Evolutionary conservation across 2,329 filamentous ascomycete species (phyloP).

Genomic region (Clonostachys solani): DNA sequence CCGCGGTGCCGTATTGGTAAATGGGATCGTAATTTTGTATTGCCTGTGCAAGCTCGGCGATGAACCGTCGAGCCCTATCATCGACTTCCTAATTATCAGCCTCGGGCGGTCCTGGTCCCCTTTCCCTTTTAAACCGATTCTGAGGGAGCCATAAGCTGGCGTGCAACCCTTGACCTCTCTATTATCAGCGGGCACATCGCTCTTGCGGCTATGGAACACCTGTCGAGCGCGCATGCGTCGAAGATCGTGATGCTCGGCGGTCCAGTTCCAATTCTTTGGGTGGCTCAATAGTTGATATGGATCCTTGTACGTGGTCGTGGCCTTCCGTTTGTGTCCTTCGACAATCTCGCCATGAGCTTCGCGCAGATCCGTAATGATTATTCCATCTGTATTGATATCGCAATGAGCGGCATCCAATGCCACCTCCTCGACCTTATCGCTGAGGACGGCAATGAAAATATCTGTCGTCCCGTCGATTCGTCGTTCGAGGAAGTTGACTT

Average conservation of each 20-base stretch:
- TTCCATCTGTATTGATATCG: slow-evolving; percentile 47
- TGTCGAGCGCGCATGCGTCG: slow-evolving; percentile 62
- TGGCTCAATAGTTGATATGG: slow-evolving; percentile 64
- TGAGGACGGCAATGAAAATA: slow-evolving; percentile 68
- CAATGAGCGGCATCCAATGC: slow-evolving; percentile 60
- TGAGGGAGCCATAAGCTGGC: slow-evolving; percentile 50
- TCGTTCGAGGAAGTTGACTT: slow-evolving; percentile 78
- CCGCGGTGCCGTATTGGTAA: slow-evolving; percentile 67
- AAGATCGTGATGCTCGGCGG: slow-evolving; percentile 72
- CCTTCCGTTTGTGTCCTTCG: slow-evolving; percentile 31
- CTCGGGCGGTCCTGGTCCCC: slow-evolving; percentile 31
- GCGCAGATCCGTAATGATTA: slow-evolving; percentile 42
- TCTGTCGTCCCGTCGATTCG: slow-evolving; percentile 74
- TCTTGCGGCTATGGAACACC: slow-evolving; percentile 43
- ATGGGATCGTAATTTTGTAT: slow-evolving; percentile 63
- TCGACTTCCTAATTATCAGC: slow-evolving; percentile 40
- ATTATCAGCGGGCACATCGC: slow-evolving; percentile 50
- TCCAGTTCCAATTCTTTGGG: slow-evolving; percentile 55
- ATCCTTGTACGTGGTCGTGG: slow-evolving; percentile 47
- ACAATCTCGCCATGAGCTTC: slow-evolving; percentile 25
- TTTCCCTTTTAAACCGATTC: slow-evolving; percentile 34
- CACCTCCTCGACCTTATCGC: slow-evolving; percentile 53
- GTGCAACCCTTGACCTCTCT: slow-evolving; percentile 52
- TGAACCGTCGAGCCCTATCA: slow-evolving; percentile 17
- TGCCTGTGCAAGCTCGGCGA: slow-evolving; percentile 36